A percentile compares a stretch with the other conserved stretches of the same genome.
Conservation (phyloP, 73 alveolate species). For the Tetrahymena elliotti region DNA sequence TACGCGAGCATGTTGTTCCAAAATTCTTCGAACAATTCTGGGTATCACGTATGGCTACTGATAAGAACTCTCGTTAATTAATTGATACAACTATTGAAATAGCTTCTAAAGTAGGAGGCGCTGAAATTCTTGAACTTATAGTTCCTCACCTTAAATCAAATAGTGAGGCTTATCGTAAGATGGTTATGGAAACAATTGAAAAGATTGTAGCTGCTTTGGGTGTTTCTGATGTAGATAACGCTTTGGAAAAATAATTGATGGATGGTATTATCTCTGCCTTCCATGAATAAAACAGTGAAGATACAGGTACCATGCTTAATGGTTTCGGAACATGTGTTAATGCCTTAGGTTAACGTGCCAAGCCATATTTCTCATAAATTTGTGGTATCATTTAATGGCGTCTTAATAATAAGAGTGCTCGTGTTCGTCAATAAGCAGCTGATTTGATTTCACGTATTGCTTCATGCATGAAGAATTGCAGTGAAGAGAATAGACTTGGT, state of each 20-base stretch:
- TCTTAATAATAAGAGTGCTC: slow-evolving; percentile 93
- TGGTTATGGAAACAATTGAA: slow-evolving; percentile 98
- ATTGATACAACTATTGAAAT: slow-evolving; percentile 99
- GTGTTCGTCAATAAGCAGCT: slow-evolving; percentile 99
- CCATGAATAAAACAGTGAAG: slow-evolving; percentile 93
- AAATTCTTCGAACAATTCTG: slow-evolving; percentile 74
- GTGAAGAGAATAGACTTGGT: slow-evolving; percentile 97
- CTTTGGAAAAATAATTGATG: slow-evolving; percentile 93
- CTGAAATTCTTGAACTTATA: slow-evolving; percentile 83
- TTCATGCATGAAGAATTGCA: slow-evolving; percentile 92
- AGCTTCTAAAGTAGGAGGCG: slow-evolving; percentile 97
- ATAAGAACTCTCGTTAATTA: slow-evolving; percentile 92
- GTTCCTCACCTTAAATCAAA: slow-evolving; percentile 96
- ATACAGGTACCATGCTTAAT: slow-evolving; percentile 90
- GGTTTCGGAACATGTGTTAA: slow-evolving; percentile 99
- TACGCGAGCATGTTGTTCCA: slow-evolving; percentile 83
- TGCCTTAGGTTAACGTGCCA: slow-evolving; percentile 94
- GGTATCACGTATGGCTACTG: slow-evolving; percentile 93
- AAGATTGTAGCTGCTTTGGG: slow-evolving; percentile 92
- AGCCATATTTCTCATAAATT: slow-evolving; percentile 93
- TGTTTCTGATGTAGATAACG: slow-evolving; percentile 94
- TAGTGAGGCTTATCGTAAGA: slow-evolving; percentile 95
- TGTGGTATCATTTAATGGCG: slow-evolving; percentile 99
- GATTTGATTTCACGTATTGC: slow-evolving; percentile 97
- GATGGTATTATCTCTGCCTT: slow-evolving; percentile 98